Conservation (phyloP, 148 eudicot genomes). For the Nepenthes gracilis region DNA sequence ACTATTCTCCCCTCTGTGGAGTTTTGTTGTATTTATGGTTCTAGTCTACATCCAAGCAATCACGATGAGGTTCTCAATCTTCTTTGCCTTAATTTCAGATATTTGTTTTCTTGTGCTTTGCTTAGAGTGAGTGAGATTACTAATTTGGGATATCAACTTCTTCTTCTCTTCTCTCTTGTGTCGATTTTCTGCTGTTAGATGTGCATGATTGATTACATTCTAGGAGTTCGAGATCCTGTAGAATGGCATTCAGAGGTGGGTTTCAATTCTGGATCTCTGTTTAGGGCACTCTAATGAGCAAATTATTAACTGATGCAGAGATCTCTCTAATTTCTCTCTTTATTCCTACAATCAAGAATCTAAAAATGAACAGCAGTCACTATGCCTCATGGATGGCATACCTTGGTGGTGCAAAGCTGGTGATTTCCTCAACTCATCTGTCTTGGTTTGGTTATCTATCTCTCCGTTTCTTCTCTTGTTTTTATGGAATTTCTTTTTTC, state of each 20-base stretch:
- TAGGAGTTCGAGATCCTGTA: constrained; percentile 76
- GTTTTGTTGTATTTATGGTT: constrained; percentile 87
- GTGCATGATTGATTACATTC: constrained; percentile 82
- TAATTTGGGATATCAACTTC: neutral
- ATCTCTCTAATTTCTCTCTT: neutral
- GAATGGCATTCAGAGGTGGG: constrained; percentile 87
- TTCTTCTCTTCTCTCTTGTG: neutral
- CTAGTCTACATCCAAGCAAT: constrained; percentile 81
- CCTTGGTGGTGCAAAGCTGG: constrained; percentile 85
- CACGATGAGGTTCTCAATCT: constrained; percentile 42
- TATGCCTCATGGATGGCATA: constrained; percentile 74
- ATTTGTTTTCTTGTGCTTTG: neutral
- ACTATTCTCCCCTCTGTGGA: constrained; percentile 83
- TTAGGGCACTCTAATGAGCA: neutral
- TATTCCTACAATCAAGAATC: constrained; percentile 39
- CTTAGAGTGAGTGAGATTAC: neutral
- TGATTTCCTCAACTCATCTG: constrained; percentile 13
- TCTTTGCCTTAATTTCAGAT: neutral
- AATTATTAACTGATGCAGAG: neutral
- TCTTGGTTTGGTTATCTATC: neutral
- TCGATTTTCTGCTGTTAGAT: constrained; percentile 23
- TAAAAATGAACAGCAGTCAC: constrained; percentile 61
- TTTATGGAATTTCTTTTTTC: neutral
- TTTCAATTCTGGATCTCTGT: neutral
- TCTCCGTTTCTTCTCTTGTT: neutral